A percentile compares a stretch with the other conserved stretches of the same genome.
Evolutionary conservation across 192 early-diverging fungal species (phyloP).

Genomic region (Coemansia umbellata): DNA sequence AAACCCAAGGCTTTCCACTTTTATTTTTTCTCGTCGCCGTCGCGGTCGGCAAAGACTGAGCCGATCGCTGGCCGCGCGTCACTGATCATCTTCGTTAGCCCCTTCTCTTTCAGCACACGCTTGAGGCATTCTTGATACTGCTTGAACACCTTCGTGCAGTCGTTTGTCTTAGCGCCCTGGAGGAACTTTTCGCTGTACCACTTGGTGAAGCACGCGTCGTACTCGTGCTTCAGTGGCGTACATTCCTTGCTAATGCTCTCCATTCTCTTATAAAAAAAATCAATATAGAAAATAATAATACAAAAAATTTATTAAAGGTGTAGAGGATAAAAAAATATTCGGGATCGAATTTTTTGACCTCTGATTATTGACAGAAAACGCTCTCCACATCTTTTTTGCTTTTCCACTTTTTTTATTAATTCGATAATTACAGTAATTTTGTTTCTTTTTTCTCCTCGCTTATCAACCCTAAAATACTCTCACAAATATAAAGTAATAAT

Average conservation of each 20-base stretch:
- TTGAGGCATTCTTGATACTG: conserved; percentile 77
- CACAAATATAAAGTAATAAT: conserved; percentile 9
- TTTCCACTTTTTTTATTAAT: background rate
- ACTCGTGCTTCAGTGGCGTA: conserved; percentile 77
- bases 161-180: conserved; percentile 72
- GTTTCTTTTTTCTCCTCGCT: background rate
- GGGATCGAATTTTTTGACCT: too few species aligned
- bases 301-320: background rate
- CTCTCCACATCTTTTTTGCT: background rate
- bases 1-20: background rate
- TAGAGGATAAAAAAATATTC: background rate
- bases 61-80: conserved; percentile 76
- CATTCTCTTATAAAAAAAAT: conserved; percentile 23
- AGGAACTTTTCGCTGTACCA: conserved; percentile 96
- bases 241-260: conserved; percentile 62
- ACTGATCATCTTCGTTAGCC: conserved; percentile 75
- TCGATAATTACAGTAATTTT: too few species aligned
- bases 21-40: background rate
- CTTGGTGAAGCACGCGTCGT: conserved; percentile 89
- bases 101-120: conserved; percentile 75
- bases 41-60: conserved; percentile 18
- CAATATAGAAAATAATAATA: conserved; percentile 1
- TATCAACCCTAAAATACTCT: background rate
- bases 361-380: too few species aligned
- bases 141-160: conserved; percentile 83